Conservation (phyloP, 2,329 filamentous ascomycete species). For the Parastagonospora nodorum region DNA sequence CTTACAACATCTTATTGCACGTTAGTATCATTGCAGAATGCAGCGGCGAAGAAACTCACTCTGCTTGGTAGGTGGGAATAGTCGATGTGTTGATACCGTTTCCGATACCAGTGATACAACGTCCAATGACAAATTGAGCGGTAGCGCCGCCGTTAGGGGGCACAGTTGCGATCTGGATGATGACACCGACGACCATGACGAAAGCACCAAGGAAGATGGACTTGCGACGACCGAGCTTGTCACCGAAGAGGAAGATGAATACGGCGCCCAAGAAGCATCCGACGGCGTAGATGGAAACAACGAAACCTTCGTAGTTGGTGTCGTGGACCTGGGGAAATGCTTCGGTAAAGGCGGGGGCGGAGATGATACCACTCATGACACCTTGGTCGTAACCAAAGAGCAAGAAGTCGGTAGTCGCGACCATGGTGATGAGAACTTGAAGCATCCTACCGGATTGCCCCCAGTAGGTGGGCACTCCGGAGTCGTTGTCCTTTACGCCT, state of each 20-base stretch:
- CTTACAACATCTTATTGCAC: conserved; percentile 43
- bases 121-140: conserved; percentile 58
- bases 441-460: conserved; percentile 35
- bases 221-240: conserved; percentile 50
- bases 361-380: conserved; percentile 51
- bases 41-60: conserved; percentile 34
- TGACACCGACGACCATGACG: conserved; percentile 50
- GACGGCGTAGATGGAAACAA: conserved; percentile 58
- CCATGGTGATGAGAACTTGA: conserved; percentile 45
- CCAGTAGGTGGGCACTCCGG: conserved; percentile 37
- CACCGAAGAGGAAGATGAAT: conserved; percentile 46
- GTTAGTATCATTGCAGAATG: conserved; percentile 1
- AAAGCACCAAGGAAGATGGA: conserved; percentile 49
- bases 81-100: conserved; percentile 62
- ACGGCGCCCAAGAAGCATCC: conserved; percentile 52
- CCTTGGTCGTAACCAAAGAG: conserved; percentile 56
- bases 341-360: conserved; percentile 38
- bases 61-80: conserved; percentile 59
- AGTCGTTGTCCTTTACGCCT: conserved; percentile 28
- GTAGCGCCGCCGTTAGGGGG: conserved; percentile 36
- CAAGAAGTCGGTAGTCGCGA: conserved; percentile 54
- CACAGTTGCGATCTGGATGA: conserved; percentile 44
- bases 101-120: conserved; percentile 57
- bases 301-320: conserved; percentile 49
- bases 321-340: conserved; percentile 48